These are phyloP conservation scores for Tricholoma matsutake DNA, from an alignment of 768 basidiomycete genomes.

Conservation along the genomic window DNA sequence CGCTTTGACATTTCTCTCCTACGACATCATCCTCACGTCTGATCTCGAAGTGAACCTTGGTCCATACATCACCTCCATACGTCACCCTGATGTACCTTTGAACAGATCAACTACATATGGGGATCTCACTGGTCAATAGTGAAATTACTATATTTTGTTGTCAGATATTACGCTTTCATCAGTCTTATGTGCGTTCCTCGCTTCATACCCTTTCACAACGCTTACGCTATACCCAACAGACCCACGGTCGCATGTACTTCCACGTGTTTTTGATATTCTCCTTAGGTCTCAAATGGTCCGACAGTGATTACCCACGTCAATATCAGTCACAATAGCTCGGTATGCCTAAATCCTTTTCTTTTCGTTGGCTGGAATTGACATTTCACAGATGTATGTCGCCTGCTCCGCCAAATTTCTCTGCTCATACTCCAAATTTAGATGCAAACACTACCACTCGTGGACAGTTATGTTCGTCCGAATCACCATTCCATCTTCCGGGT, in stretches of 20 bases:
- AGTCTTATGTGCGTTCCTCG: neutral
- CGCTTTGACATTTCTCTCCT: neutral
- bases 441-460: neutral
- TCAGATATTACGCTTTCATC: neutral
- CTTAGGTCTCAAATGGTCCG: neutral
- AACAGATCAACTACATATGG: conserved; percentile 1
- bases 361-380: neutral
- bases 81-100: neutral
- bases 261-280: neutral
- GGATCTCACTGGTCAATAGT: neutral
- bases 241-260: neutral
- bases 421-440: neutral
- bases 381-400: neutral
- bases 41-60: neutral
- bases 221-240: neutral
- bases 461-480: neutral
- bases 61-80: neutral
- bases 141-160: neutral
- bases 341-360: neutral
- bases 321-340: neutral
- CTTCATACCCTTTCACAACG: neutral
- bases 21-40: neutral
- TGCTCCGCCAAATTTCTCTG: neutral
- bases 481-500: neutral
- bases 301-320: neutral